Evolutionary conservation across 2,329 filamentous ascomycete genomes (phyloP).

Genomic region (Fusarium sterilihyphosum): DNA sequence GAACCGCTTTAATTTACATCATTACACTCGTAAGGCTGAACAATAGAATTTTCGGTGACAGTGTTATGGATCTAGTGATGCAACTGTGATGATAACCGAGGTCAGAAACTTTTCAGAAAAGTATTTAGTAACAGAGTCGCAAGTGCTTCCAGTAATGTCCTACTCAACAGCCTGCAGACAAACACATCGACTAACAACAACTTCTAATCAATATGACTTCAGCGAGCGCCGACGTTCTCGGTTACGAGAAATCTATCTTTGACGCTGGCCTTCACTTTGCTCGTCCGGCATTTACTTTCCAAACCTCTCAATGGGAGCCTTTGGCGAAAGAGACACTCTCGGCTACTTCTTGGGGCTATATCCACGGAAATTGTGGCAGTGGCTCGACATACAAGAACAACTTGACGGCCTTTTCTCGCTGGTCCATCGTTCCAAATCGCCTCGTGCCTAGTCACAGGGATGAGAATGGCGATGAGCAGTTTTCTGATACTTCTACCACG

Average conservation of each 20-base stretch:
- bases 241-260: constrained; percentile 12
- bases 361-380: constrained; percentile 21
- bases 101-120: neutral
- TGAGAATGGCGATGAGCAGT: constrained; percentile 12
- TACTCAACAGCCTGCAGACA: too few relatives aligned
- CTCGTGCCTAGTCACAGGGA: constrained; percentile 18
- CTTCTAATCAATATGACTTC: too few relatives aligned
- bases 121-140: neutral
- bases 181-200: too few relatives aligned
- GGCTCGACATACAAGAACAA: constrained; percentile 25
- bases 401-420: neutral
- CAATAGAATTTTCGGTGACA: neutral
- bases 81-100: neutral
- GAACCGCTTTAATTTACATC: neutral
- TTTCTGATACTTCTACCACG: constrained; percentile 9
- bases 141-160: too few relatives aligned
- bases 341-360: constrained; percentile 27
- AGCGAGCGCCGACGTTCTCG: constrained; percentile 1
- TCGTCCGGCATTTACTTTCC: constrained; percentile 9
- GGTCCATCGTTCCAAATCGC: constrained; percentile 12
- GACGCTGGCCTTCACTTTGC: constrained; percentile 12
- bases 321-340: constrained; percentile 20
- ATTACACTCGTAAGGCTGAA: neutral
- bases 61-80: neutral
- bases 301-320: constrained; percentile 12